Evolutionary conservation across 257 asterid genomes (phyloP).

Genomic region (Solanum etuberosum): DNA sequence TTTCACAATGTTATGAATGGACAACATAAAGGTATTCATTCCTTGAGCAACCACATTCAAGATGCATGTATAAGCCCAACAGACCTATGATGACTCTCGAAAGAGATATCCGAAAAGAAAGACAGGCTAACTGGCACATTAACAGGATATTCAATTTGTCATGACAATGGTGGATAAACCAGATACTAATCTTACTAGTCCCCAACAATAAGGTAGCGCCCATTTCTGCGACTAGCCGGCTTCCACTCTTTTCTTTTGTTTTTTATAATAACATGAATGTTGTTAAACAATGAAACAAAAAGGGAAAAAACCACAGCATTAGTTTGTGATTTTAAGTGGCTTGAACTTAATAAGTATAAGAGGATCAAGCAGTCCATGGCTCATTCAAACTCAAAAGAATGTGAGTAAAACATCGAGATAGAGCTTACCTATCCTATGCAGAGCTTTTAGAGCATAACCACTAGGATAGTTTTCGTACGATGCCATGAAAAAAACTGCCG

Average conservation of each 20-base stretch:
- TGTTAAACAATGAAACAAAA: background rate
- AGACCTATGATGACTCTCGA: background rate
- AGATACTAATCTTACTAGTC: background rate
- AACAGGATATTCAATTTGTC: background rate
- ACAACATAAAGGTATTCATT: background rate
- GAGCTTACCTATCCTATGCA: conserved; percentile 63
- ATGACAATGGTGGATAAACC: background rate
- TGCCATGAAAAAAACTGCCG: conserved; percentile 59
- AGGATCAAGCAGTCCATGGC: background rate
- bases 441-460: conserved; percentile 60
- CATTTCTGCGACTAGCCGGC: background rate
- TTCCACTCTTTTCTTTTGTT: background rate
- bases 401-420: conserved; percentile 7
- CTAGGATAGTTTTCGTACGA: conserved; percentile 93
- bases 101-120: background rate
- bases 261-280: background rate
- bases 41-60: background rate
- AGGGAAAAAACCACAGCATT: background rate
- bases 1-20: background rate
- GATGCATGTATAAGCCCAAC: background rate
- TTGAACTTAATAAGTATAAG: background rate
- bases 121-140: background rate
- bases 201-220: background rate
- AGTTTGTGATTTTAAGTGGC: background rate
- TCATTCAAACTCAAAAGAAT: background rate